Evolutionary conservation across 2,329 filamentous ascomycete genomes (phyloP), one percentile per base, ranked within the genome.

Genomic region (Colletotrichum tropicicola): DNA sequence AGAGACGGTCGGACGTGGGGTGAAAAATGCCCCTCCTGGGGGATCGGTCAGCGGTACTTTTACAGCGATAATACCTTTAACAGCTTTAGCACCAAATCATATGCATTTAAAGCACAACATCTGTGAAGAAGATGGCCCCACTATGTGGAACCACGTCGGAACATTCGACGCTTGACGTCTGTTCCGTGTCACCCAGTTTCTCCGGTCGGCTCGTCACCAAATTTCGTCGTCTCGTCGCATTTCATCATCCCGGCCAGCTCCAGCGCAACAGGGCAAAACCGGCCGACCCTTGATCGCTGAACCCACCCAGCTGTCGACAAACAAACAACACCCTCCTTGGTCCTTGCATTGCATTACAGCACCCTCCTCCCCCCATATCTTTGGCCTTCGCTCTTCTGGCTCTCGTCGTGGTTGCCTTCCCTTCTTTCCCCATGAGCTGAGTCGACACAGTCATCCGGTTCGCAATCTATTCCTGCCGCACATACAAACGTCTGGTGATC

Each of bases 401-500:
- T 21, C 12, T 59, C 39, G 25, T 54, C 45, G 35, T 54, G 51
- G n/a, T 48, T 12, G 25, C 45, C 27, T 43, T 59, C 45, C 28
- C 51, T 17, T 55, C 53, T 58, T 27, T 19, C 62, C 53, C 57
- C 41, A 68, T 68, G 66, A 64, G 59, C 64, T 67, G 65, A 67
- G 60, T 61, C 65, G 65, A 65, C 67, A 65, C 55, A 65, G 65
- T 65, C 59, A 67, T 68, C 67, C 65, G 67, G 67, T 68, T 68
- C 65, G 67, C 67, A 63, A 65, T 61, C 60, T 65, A 65, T 65
- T 68, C 60, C 66, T 68, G 66, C 65, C 35, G 53, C 56, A 48
- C 44, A 44, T 54, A 45, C 52, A 54, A 47, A 51, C 49, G 23
- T 64, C 52, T 47, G 43, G 44, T 67, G 59, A 68, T 59, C 64